phyloP scores from a whole-genome alignment of 1,284 basidiomycete species.

The Malassezia caprae region DNA sequence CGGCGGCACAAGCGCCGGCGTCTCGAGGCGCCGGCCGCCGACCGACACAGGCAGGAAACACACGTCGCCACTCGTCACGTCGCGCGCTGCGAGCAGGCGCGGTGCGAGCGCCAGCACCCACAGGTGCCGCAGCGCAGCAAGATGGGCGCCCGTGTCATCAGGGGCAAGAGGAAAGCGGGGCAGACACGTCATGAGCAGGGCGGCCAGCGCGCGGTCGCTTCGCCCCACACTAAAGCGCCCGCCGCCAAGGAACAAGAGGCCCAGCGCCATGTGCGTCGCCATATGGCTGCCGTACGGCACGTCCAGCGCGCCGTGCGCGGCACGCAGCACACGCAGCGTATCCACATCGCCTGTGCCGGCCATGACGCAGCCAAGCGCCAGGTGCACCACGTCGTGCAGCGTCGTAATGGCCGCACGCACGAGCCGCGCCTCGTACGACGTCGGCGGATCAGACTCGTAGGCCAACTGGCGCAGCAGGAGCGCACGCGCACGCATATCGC shows the following conservation, averaged over 20 bases:
- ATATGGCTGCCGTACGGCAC: conserved; percentile 70
- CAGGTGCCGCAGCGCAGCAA: conserved; percentile 85
- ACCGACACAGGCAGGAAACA: conserved; percentile 26
- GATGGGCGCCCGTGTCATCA: conserved; percentile 77
- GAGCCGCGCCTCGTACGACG: conserved; percentile 21
- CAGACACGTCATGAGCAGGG: conserved; percentile 77
- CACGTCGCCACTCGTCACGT: conserved; percentile 29
- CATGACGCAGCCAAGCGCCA: conserved; percentile 82
- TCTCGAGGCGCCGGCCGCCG: conserved; percentile 31
- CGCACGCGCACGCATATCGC: conserved; percentile 60
- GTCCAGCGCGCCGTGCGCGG: conserved; percentile 74
- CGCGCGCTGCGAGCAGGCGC: conserved; percentile 71
- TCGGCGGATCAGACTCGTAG: background rate
- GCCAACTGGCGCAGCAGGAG: conserved; percentile 66
- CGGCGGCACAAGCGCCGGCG: conserved; percentile 81
- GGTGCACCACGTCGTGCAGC: conserved; percentile 72
- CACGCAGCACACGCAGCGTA: conserved; percentile 73
- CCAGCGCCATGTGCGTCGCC: conserved; percentile 80
- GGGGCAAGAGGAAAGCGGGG: conserved; percentile 56
- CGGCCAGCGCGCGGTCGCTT: conserved; percentile 80
- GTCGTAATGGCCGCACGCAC: conserved; percentile 70
- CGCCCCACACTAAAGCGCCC: conserved; percentile 85
- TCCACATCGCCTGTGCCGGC: conserved; percentile 90
- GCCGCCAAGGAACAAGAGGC: conserved; percentile 83
- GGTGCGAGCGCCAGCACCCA: conserved; percentile 95